Evolutionary conservation across 106 monocot genomes (phyloP), one percentile per base, ranked within the genome.

Genomic region (Platanthera guangdongensis): DNA sequence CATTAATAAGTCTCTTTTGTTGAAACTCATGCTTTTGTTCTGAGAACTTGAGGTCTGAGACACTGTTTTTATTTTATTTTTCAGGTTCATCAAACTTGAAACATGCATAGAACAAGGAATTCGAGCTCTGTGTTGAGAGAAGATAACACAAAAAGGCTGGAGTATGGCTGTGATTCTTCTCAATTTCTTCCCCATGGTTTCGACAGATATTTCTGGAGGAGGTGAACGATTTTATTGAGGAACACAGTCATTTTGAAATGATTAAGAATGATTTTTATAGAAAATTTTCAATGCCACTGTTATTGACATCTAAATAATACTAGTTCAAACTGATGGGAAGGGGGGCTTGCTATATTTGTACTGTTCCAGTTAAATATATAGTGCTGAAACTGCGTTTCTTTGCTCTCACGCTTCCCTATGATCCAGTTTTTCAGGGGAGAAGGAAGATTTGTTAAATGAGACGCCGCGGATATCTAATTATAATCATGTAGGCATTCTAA

Each of bases 401-500:
- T 65, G 65, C 30, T 65, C 65, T 60, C n/a, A 60, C 18, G 7
- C 21, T 19, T 60, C 45, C 7, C 4, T 22, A 8, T 72, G 8
- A 11, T 84, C 81, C 79, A 89, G 88, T 30, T 52, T 89, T 76
- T 89, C 79, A 62, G 79, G 75, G 32, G 77, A 75, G 28, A 64
- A 70, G 79, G 88, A 83, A 70, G 81, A 89, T 70, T 39, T 86
- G 50, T 50, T 86, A 64, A 86, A 89, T 74, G 74, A 79, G 25
- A 81, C 88, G n/a, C 88, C 88, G 73, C 86, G 86, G 71, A 52
- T 81, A 50, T 89, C 88, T 32, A 68, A 83, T 60, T 68, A 83
- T 39, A 81, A 76, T 53, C 79, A 81, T 72, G 88, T 89, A 86
- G 83, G 88, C 16, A 14, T 54, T 80, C 46, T 72, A 9, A 72